Evolutionary conservation across 306 rosid species (phyloP).

Genomic region (Quercus engelmannii): DNA sequence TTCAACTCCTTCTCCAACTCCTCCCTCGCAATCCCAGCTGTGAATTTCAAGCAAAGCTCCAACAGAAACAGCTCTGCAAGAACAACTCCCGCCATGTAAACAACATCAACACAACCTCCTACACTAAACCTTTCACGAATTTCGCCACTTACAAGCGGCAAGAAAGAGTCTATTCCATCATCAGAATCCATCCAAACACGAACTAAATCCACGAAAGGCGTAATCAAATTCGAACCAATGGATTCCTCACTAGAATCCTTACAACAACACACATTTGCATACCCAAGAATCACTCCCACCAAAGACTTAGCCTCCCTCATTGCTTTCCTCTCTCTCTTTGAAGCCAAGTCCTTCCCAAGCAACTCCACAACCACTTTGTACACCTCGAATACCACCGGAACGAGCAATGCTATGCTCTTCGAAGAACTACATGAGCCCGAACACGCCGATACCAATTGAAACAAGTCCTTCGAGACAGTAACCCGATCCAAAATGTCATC

Average conservation of each 20-base stretch:
- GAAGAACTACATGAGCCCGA: constrained; percentile 46
- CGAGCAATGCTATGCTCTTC: constrained; percentile 57
- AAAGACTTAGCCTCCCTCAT: constrained; percentile 54
- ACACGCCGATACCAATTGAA: constrained; percentile 47
- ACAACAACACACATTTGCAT: constrained; percentile 41
- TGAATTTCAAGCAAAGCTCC: constrained; percentile 44
- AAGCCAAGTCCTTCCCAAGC: constrained; percentile 39
- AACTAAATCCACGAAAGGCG: constrained; percentile 43
- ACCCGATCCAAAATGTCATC: constrained; percentile 54
- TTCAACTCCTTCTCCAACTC: constrained; percentile 52
- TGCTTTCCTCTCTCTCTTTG: constrained; percentile 59
- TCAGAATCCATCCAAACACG: constrained; percentile 44
- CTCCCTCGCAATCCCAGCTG: constrained; percentile 19
- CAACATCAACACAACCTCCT: constrained; percentile 42
- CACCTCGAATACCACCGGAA: constrained; percentile 50
- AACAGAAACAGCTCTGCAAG: constrained; percentile 53
- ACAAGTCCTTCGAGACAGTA: constrained; percentile 39
- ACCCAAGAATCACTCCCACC: constrained; percentile 56
- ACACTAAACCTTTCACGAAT: constrained; percentile 36
- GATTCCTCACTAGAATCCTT: constrained; percentile 26
- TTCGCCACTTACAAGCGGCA: constrained; percentile 55
- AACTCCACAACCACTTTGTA: constrained; percentile 35
- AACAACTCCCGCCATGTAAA: constrained; percentile 59
- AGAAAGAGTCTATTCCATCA: constrained; percentile 44
- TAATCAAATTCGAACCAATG: constrained; percentile 20